Percentiles rank a stretch among this genome's conserved stretches.
These are phyloP conservation scores for Boletus eberwhitei DNA, from an alignment of 768 basidiomycete species.

Conservation along the genomic window DNA sequence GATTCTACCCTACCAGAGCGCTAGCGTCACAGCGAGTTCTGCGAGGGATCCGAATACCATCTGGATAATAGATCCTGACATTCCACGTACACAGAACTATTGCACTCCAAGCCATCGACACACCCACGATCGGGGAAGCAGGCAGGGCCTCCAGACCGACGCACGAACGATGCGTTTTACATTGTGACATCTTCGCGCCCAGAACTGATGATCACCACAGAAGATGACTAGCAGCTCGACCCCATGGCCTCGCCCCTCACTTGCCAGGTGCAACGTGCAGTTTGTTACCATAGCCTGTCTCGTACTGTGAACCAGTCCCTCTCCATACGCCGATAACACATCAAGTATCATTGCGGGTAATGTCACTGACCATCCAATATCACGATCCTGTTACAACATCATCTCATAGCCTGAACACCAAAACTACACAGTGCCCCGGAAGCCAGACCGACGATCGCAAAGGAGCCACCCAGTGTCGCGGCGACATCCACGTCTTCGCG, in stretches of 20 bases:
- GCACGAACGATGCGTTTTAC: conserved; percentile 75
- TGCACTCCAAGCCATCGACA: background rate
- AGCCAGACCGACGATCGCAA: conserved; percentile 69
- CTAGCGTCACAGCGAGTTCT: background rate
- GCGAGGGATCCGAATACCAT: background rate
- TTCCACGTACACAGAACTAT: too few relatives aligned
- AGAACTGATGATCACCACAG: conserved; percentile 72
- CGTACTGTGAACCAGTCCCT: background rate
- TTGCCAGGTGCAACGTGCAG: conserved; percentile 60
- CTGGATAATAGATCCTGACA: background rate
- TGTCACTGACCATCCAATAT: background rate
- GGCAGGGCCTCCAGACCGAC: conserved; percentile 35
- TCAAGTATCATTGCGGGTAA: background rate
- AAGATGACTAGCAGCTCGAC: conserved; percentile 61
- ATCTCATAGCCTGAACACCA: conserved; percentile 65
- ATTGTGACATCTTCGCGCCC: conserved; percentile 80
- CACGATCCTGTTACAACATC: conserved; percentile 27
- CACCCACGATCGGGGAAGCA: too few relatives aligned
- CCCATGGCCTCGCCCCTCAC: conserved; percentile 66
- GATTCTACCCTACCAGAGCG: background rate
- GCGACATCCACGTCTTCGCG: conserved; percentile 81
- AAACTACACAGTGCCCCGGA: conserved; percentile 76
- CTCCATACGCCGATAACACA: background rate
- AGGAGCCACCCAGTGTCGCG: conserved; percentile 78
- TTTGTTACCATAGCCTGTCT: conserved; percentile 7